These are phyloP conservation scores for Globisporangium cylindrosporum DNA, from an alignment of 352 stramenopile species.

Conservation along the genomic window DNA sequence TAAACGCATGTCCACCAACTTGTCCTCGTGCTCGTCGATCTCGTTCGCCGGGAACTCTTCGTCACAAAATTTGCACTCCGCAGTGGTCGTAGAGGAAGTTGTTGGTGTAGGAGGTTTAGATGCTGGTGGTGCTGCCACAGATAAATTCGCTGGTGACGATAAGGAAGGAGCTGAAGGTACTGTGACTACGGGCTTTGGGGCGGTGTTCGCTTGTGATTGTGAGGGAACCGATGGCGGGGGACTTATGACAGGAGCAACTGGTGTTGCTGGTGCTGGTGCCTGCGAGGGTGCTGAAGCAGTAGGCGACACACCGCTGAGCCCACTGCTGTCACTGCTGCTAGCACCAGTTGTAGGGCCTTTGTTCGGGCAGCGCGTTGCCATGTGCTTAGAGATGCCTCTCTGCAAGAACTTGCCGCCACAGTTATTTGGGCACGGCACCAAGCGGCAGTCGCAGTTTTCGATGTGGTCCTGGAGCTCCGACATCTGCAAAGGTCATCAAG, in stretches of 20 bases:
- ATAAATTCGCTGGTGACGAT: neutral
- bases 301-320: no score
- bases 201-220: neutral
- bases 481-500: constrained; percentile 27
- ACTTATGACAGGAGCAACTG: neutral
- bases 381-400: constrained; percentile 67
- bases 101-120: neutral
- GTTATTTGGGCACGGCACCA: constrained; percentile 72
- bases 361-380: constrained; percentile 69
- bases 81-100: constrained; percentile 1
- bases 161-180: constrained; percentile 5
- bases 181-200: neutral
- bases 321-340: neutral
- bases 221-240: neutral
- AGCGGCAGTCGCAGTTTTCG: constrained; percentile 74
- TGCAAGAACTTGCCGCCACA: constrained; percentile 82
- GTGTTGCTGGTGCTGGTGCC: neutral
- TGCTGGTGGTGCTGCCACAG: neutral
- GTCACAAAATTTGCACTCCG: constrained; percentile 81
- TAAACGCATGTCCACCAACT: constrained; percentile 23
- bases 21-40: constrained; percentile 65
- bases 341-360: constrained; percentile 7
- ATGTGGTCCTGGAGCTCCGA: constrained; percentile 78
- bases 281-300: neutral
- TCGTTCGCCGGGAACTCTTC: constrained; percentile 50